These are phyloP conservation scores for Apiospora kogelbergensis DNA, from an alignment of 2,329 filamentous ascomycete genomes.

Conservation along the genomic window DNA sequence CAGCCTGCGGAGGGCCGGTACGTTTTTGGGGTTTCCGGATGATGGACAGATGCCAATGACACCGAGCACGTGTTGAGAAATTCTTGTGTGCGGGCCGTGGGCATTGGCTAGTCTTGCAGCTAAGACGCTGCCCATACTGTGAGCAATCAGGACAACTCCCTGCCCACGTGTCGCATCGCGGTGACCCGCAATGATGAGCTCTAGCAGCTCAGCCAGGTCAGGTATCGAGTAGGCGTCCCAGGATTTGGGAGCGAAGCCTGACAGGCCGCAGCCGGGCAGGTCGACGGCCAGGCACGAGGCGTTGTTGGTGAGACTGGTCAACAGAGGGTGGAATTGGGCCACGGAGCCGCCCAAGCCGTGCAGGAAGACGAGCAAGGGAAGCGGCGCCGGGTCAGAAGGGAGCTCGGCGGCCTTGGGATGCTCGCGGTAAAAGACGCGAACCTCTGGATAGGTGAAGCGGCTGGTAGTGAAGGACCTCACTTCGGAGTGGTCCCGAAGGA, in stretches of 20 bases:
- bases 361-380: conserved; percentile 86
- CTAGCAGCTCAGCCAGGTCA: conserved; percentile 73
- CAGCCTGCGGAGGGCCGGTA: conserved; percentile 50
- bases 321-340: conserved; percentile 79
- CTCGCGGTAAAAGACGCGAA: conserved; percentile 80
- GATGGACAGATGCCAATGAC: conserved; percentile 81
- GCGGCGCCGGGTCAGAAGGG: conserved; percentile 66
- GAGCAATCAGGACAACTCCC: conserved; percentile 76
- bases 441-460: conserved; percentile 65
- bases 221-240: conserved; percentile 81
- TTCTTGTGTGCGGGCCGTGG: conserved; percentile 44
- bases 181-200: conserved; percentile 71
- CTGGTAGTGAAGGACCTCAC: conserved; percentile 72
- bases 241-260: conserved; percentile 66
- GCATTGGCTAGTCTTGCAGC: conserved; percentile 66
- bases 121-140: conserved; percentile 87
- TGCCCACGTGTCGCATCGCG: conserved; percentile 73
- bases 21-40: conserved; percentile 60
- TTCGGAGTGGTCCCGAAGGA: conserved; percentile 75
- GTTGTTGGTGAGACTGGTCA: conserved; percentile 79
- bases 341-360: conserved; percentile 93
- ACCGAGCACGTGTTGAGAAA: conserved; percentile 69
- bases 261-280: conserved; percentile 85
- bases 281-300: conserved; percentile 87
- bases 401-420: conserved; percentile 84